phyloP scores from a whole-genome alignment of 2,329 filamentous ascomycete species.

The Cladorrhinum sp. region DNA sequence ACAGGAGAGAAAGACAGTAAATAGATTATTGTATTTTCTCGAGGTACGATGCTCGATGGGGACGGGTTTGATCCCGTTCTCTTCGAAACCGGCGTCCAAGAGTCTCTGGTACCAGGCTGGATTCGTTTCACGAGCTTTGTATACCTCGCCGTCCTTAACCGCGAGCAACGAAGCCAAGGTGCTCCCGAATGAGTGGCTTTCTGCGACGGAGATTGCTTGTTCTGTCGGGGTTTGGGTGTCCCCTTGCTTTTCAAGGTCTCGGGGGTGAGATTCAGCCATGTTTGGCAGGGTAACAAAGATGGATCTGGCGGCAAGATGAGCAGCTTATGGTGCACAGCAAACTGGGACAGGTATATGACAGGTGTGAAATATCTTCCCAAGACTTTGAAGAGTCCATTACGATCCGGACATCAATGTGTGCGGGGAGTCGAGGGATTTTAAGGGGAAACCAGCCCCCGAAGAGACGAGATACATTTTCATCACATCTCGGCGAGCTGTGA shows the following conservation, averaged over 20 bases:
- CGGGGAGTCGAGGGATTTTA: not conserved
- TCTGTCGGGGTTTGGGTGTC: not conserved
- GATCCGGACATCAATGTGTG: not conserved
- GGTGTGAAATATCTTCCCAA: not conserved
- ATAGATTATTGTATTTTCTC: conserved; percentile 53
- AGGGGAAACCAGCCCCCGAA: not conserved
- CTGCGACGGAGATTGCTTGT: not conserved
- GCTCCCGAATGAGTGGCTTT: not conserved
- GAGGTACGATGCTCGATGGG: conserved; percentile 52
- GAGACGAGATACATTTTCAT: not conserved
- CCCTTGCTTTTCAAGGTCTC: conserved; percentile 17
- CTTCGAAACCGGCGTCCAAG: conserved; percentile 47
- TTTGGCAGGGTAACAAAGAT: not conserved
- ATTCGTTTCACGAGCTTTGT: conserved; percentile 32
- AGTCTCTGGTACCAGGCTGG: conserved; percentile 42
- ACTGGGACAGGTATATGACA: not conserved
- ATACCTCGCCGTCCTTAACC: conserved; percentile 33
- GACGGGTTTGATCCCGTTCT: conserved; percentile 56
- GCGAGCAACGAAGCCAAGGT: conserved; percentile 14
- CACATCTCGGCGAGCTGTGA: not conserved
- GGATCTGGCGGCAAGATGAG: not conserved
- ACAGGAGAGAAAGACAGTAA: conserved; percentile 60
- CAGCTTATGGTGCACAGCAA: not conserved
- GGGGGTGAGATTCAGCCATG: not conserved
- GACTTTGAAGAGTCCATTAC: not conserved